Evolutionary conservation across 1,284 basidiomycete genomes (phyloP).

Genomic region (Meira nashicola): DNA sequence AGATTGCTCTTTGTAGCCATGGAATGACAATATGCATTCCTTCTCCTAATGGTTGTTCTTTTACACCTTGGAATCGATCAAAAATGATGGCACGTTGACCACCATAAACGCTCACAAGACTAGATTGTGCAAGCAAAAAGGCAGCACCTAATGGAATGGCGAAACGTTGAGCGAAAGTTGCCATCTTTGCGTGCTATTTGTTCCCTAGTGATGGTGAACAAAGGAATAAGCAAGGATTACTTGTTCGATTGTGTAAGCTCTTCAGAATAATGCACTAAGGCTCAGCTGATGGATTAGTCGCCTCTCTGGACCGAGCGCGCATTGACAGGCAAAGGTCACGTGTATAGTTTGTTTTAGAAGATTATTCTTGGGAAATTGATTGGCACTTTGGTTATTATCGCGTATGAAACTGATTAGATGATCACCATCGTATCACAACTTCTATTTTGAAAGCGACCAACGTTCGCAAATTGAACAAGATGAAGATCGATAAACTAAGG

Average conservation of each 20-base stretch:
- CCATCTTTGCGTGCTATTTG: not conserved
- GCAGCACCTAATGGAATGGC: conserved; percentile 51
- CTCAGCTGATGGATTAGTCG: too few species aligned
- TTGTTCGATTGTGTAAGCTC: too few species aligned
- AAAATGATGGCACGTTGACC: conserved; percentile 97
- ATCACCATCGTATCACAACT: too few species aligned
- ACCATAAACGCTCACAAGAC: conserved; percentile 54
- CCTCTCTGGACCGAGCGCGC: too few species aligned
- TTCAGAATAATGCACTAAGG: too few species aligned
- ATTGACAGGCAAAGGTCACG: too few species aligned
- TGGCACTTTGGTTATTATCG: too few species aligned
- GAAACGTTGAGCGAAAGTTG: conserved; percentile 6
- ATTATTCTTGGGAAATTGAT: too few species aligned
- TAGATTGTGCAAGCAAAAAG: conserved; percentile 51
- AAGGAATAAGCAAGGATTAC: not conserved
- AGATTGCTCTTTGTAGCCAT: conserved; percentile 81
- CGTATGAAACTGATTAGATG: too few species aligned
- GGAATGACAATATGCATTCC: conserved; percentile 97
- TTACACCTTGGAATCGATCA: conserved; percentile 89
- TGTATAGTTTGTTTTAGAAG: too few species aligned
- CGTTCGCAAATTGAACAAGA: too few species aligned
- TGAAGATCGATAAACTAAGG: conserved; percentile 50
- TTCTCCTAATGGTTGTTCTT: conserved; percentile 55
- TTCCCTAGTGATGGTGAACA: not conserved
- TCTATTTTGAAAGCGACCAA: too few species aligned